A percentile compares a stretch with the other conserved stretches of the same genome.
Evolutionary conservation across 306 rosid genomes (phyloP).

Genomic region (Rubus parviflorus): DNA sequence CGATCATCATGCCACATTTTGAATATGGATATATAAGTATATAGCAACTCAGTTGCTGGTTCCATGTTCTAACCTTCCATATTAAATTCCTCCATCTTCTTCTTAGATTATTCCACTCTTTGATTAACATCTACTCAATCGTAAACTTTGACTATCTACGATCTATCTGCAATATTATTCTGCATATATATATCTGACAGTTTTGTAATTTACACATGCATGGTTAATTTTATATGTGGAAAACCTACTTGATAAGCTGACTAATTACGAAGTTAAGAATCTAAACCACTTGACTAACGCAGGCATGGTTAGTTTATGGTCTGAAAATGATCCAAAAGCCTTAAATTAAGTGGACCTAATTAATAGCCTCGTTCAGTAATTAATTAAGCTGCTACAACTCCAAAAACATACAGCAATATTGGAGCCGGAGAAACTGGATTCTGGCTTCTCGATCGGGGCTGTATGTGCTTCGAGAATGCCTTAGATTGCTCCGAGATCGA

Average conservation of each 20-base stretch:
- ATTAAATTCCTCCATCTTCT: neutral
- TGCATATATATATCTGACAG: neutral
- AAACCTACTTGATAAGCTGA: constrained; percentile 4
- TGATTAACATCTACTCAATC: neutral
- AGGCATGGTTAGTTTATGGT: neutral
- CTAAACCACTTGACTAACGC: neutral
- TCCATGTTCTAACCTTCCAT: neutral
- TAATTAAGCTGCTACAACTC: neutral
- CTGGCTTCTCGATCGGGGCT: constrained; percentile 3
- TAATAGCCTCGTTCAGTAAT: neutral
- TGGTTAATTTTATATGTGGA: neutral
- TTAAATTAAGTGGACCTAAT: neutral
- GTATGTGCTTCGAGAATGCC: neutral
- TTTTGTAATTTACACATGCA: neutral
- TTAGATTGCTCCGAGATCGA: neutral
- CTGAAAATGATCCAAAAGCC: neutral
- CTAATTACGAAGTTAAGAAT: neutral
- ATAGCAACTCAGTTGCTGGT: neutral
- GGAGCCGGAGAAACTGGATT: constrained; percentile 16
- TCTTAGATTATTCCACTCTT: neutral
- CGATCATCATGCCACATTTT: neutral
- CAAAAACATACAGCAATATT: neutral
- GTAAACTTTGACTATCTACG: neutral
- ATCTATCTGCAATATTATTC: constrained; percentile 1
- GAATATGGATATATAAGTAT: neutral